These are phyloP conservation scores for Mytilinidion resinicola DNA, from an alignment of 495 filamentous ascomycete species.

Conservation along the genomic window DNA sequence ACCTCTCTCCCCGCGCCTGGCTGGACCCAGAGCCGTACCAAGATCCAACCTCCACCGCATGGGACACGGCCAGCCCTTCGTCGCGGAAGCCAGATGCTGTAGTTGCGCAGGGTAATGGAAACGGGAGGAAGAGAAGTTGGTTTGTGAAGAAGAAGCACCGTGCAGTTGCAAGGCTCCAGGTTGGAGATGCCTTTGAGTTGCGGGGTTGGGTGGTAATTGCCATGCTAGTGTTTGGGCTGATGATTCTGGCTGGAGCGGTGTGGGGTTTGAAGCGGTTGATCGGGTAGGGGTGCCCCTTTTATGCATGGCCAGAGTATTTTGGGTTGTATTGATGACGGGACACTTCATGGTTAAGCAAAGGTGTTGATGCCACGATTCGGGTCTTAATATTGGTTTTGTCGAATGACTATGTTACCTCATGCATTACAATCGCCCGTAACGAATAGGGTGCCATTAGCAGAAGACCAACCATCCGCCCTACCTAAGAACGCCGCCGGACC, in stretches of 20 bases:
- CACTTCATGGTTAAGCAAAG: too few relatives aligned
- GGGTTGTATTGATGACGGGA: too few relatives aligned
- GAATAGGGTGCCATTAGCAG: too few relatives aligned
- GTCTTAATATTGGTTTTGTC: too few relatives aligned
- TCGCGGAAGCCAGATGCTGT: background rate
- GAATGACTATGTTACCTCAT: too few relatives aligned
- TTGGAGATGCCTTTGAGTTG: constrained; percentile 36
- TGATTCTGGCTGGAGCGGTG: constrained; percentile 13
- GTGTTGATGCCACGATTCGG: too few relatives aligned
- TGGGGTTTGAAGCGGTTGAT: constrained; percentile 10
- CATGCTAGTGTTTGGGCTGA: constrained; percentile 10
- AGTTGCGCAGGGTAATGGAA: background rate
- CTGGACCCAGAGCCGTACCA: constrained; percentile 36
- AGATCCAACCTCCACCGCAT: constrained; percentile 20
- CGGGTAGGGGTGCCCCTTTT: background rate
- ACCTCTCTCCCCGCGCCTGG: constrained; percentile 21
- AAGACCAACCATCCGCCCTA: too few relatives aligned
- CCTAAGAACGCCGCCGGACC: too few relatives aligned
- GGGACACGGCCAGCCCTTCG: constrained; percentile 4
- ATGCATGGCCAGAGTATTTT: too few relatives aligned
- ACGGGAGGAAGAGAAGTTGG: constrained; percentile 22
- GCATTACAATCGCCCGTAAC: too few relatives aligned
- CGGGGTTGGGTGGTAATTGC: constrained; percentile 24
- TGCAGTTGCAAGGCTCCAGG: constrained; percentile 31
- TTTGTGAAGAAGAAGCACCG: constrained; percentile 35